Evolutionary conservation across 805 yeast species (phyloP).

Genomic region (Metschnikowia gelsemii): DNA sequence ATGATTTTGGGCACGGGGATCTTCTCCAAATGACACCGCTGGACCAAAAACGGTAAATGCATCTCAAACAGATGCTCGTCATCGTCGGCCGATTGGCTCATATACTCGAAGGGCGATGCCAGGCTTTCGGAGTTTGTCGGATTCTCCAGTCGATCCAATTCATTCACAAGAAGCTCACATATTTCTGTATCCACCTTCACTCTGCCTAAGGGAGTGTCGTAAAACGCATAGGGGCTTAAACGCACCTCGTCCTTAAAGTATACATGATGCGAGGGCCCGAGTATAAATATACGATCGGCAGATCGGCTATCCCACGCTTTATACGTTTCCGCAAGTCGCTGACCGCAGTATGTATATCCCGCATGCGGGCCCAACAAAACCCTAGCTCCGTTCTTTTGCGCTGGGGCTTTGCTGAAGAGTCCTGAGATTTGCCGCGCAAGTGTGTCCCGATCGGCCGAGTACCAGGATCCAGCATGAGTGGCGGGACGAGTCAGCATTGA

Average conservation of each 20-base stretch:
- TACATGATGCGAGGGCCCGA: slow-evolving; percentile 94
- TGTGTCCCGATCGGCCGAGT: slow-evolving; percentile 44
- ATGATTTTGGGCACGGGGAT: slow-evolving; percentile 51
- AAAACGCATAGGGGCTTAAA: slow-evolving; percentile 49
- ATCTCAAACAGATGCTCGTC: slow-evolving; percentile 93
- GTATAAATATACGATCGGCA: slow-evolving; percentile 64
- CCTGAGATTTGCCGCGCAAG: slow-evolving; percentile 52
- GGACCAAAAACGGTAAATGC: slow-evolving; percentile 79
- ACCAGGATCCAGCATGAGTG: slow-evolving; percentile 93
- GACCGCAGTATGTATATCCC: slow-evolving; percentile 83
- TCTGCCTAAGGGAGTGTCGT: slow-evolving; percentile 83
- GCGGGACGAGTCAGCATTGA: slow-evolving; percentile 52
- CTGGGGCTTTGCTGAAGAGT: slow-evolving; percentile 38
- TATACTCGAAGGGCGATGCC: slow-evolving; percentile 47
- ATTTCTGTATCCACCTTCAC: slow-evolving; percentile 61
- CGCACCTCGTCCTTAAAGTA: slow-evolving; percentile 65
- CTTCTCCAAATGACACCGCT: slow-evolving; percentile 39
- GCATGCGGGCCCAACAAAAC: slow-evolving; percentile 66
- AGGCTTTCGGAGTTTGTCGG: too few relatives aligned
- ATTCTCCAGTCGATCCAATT: background rate
- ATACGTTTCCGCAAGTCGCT: slow-evolving; percentile 74
- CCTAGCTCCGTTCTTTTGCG: slow-evolving; percentile 31
- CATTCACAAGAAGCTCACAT: slow-evolving; percentile 33
- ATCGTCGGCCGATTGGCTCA: slow-evolving; percentile 64
- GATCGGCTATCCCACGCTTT: slow-evolving; percentile 60